Base-by-base conservation (phyloP, 139 green algal species). In the Spirogloea muscicola region DNA sequence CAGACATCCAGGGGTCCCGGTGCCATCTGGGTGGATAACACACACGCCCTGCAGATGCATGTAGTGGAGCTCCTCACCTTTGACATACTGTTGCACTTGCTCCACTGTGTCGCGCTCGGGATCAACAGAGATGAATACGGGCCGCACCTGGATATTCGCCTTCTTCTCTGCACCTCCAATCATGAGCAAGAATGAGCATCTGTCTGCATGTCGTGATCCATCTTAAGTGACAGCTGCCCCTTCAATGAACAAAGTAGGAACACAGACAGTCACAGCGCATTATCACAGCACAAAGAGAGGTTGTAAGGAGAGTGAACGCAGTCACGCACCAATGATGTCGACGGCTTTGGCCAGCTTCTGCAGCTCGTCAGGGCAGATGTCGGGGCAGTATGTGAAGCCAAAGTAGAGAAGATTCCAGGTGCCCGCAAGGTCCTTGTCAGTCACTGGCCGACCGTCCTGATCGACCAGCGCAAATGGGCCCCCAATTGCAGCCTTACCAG, bases 281-380 rank as follows among this genome's bases (percentile, higher is more conserved):
- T n/a, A n/a, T n/a, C n/a, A n/a, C n/a, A n/a, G n/a, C n/a, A n/a
- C n/a, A n/a, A n/a, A n/a, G n/a, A n/a, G n/a, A n/a, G n/a, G n/a
- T n/a, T n/a, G n/a, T n/a, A n/a, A n/a, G n/a, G n/a, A n/a, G n/a
- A n/a, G n/a, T n/a, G n/a, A n/a, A n/a, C n/a, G n/a, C n/a, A n/a
- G n/a, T n/a, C n/a, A n/a, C 57, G 29, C 9, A 81, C 68, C 74
- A 13, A 85, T 61, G 51, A 67, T 21, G 59, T 85, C 71, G n/a
- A 85, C 43, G 13, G 60, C 58, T 21, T 80, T 83, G 6, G 90
- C 85, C 43, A 99, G 76, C 84, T 99, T 99, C 60, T 96, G 88
- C 49, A 99, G 85, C 83, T 99, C 94, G 55, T 97, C 95, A 2
- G 94, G 94, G 79, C 94, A 99, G 73, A 99, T 95, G 87, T 99